Base-by-base conservation (phyloP, 2,329 filamentous ascomycete genomes). In the Rutstroemia sp. region DNA sequence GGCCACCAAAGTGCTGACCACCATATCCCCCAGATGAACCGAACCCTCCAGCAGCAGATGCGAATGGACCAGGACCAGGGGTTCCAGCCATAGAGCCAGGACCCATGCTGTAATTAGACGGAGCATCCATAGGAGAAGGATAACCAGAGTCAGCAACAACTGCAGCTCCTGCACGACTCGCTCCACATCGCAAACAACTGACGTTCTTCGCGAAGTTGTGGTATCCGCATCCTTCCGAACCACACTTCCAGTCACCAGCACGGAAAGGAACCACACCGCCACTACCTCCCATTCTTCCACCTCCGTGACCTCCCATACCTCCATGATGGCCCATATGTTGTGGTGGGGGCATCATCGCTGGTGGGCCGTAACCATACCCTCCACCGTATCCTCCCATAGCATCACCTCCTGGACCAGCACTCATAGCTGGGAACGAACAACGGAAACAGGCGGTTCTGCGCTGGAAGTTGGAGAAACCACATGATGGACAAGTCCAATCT, bases 121-220 rank as follows among this genome's bases (percentile, higher is more conserved):
- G 82, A 49, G 87, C 84, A 60, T 96, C 91, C 87, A 96, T 95
- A 19, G 89, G 86, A 10, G 89, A 92, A 14, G 89, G 87, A 73
- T 94, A 96, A 45, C 89, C 89, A 41, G 91, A 92, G 72, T 97
- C 94, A 30, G 92, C 92, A 57, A 97, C 90, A 51, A 99, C 89
- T 16, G 92, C 92, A 58, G 94, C 94, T 61, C 89, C 90, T 59
- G 92, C 92, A 66, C 94, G 89, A 72, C 91, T 95, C 53, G 92
- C 94, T 71, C 94, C 94, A 70, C 94, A 99, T 58, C 94, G 89
- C 61, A 99, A 83, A 73, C 94, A 99, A 74, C 90, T 95, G 57
- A 97, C 92, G 68, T 99, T 99, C 82, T 99, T 99, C 60, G 94
- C 94, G 70, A 99, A 99, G 77, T 99, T 99, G 78, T 99, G 94